Conservation (phyloP, 257 asterid species). For the Paulownia fortunei region DNA sequence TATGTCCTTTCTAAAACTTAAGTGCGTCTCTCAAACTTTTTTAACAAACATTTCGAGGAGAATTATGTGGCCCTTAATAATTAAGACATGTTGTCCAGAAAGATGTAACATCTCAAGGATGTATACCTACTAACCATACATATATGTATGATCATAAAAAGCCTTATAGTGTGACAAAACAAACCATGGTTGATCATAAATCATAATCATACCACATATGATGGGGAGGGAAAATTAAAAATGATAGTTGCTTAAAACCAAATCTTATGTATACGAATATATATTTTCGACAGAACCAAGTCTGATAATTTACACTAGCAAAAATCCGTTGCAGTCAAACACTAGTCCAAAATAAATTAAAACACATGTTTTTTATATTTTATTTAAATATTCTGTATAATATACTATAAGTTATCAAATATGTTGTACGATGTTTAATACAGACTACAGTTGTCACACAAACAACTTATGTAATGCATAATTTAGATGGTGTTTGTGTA, state of each 20-base stretch:
- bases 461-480: too few relatives aligned
- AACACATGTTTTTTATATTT: background rate
- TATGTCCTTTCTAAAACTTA: background rate
- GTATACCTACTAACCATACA: constrained; percentile 17
- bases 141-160: constrained; percentile 26
- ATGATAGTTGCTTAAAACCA: too few relatives aligned
- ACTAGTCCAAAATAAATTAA: background rate
- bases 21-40: background rate
- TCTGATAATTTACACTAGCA: too few relatives aligned
- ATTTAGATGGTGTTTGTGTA: too few relatives aligned
- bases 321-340: too few relatives aligned
- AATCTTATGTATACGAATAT: too few relatives aligned
- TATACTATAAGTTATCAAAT: too few relatives aligned
- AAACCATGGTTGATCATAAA: background rate
- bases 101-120: background rate
- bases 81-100: background rate
- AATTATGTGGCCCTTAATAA: constrained; percentile 24
- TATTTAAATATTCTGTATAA: too few relatives aligned
- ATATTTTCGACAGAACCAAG: too few relatives aligned
- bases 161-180: constrained; percentile 3
- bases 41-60: background rate
- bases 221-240: background rate
- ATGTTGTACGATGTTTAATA: too few relatives aligned
- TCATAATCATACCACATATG: background rate
- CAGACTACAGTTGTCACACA: too few relatives aligned